Conservation (phyloP, 805 yeast species). For the Saccharomycopsis sp. region DNA sequence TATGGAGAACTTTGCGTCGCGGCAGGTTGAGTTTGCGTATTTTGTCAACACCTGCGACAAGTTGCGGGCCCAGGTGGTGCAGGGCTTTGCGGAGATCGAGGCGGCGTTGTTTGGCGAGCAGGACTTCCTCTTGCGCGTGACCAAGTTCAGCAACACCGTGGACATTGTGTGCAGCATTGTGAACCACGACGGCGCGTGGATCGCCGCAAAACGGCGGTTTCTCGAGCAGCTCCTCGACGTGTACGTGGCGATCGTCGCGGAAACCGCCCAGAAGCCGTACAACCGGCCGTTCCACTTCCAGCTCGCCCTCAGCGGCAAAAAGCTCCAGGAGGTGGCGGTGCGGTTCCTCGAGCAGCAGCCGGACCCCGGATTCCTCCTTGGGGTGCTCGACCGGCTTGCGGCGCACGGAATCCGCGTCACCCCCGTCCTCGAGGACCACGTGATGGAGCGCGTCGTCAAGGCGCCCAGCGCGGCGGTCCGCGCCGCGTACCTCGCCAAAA, state of each 20-base stretch:
- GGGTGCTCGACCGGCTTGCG: slow-evolving; percentile 38
- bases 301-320: slow-evolving; percentile 38
- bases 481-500: slow-evolving; percentile 41
- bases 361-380: slow-evolving; percentile 31
- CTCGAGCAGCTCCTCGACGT: slow-evolving; percentile 38
- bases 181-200: slow-evolving; percentile 50
- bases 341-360: slow-evolving; percentile 30
- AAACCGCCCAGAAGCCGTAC: slow-evolving; percentile 37
- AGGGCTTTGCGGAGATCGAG: slow-evolving; percentile 43
- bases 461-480: slow-evolving; percentile 37
- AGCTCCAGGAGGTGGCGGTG: slow-evolving; percentile 47
- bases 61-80: slow-evolving; percentile 51
- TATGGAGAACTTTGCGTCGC: slow-evolving; percentile 53
- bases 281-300: slow-evolving; percentile 55
- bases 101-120: slow-evolving; percentile 43
- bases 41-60: slow-evolving; percentile 46
- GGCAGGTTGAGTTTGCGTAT: slow-evolving; percentile 43
- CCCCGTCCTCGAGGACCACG: slow-evolving; percentile 45
- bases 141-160: slow-evolving; percentile 65
- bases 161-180: slow-evolving; percentile 57
- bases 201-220: slow-evolving; percentile 41
- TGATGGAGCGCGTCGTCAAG: slow-evolving; percentile 50
- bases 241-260: slow-evolving; percentile 37
- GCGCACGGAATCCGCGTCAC: slow-evolving; percentile 46
- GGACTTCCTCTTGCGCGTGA: slow-evolving; percentile 46